Evolutionary conservation across 441 rosid genomes (phyloP), one percentile per base, ranked within the genome.

Genomic region (Monsonia emarginata): DNA sequence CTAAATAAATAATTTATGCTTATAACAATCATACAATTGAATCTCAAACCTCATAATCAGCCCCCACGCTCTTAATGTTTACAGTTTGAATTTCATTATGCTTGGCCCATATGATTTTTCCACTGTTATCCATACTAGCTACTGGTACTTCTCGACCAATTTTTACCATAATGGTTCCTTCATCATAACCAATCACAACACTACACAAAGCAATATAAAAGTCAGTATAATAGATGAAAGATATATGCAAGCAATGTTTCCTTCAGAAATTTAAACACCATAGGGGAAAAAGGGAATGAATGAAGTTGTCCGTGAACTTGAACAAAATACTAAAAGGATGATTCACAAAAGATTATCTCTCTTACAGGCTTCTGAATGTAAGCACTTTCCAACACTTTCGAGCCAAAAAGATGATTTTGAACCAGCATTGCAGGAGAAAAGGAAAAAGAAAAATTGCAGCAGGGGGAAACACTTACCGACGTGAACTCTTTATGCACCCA

Each of bases 51-150:
- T 89, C 99, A 73, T 77, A 86, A 86, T 94, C 96, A 75, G 95
- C 86, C 63, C 95, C 97, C 48, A 91, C 87, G 69, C 85, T 91
- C 91, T 89, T 91, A 81, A 94, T 91, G 78, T 94, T 94, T 70
- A 94, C 95, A 58, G 99, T 91, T 75, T 91, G 99, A 73, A 94
- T 88, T 81, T 94, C 99, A 81, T 94, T 94, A 79, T 94, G 99
- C 77, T 89, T 94, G 24, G 99, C 97, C 99, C 99, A 94, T 74
- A 94, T 91, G 75, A 94, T 88, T 79, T 89, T 94, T 69, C 99
- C 99, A 79, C 96, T 86, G 79, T 81, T 89, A 78, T 95, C 99
- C 99, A 95, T 95, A 74, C 99, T 95, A 65, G 97, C 96, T 50
- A 95, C 97, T 70, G 99, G 99, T 67, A 81, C 89, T 83, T 95